Percentiles rank a stretch among this genome's conserved stretches.
Conservation (phyloP, 2,329 filamentous ascomycete genomes). For the Xylariaceae sp. region DNA sequence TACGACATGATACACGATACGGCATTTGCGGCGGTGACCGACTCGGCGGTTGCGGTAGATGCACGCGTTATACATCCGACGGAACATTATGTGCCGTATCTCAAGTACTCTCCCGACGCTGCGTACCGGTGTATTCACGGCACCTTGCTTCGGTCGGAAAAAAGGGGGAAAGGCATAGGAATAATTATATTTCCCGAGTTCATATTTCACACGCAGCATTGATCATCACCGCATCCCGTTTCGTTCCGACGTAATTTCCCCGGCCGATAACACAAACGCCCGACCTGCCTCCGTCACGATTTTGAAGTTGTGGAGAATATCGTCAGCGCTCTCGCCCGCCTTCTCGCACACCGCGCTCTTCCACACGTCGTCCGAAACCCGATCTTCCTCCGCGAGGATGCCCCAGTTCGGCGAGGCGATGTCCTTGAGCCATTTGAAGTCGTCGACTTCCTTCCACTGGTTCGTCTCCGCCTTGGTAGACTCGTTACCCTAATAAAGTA, state of each 20-base stretch:
- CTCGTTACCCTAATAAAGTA: slow-evolving; percentile 20
- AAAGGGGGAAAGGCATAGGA: not conserved
- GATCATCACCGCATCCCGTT: not conserved
- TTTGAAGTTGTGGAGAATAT: slow-evolving; percentile 51
- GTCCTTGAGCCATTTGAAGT: slow-evolving; percentile 94
- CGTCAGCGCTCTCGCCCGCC: slow-evolving; percentile 57
- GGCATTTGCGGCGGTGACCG: not conserved
- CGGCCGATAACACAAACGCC: not conserved
- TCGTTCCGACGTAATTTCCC: not conserved
- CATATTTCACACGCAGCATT: not conserved
- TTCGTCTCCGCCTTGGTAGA: slow-evolving; percentile 46
- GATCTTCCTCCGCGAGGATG: slow-evolving; percentile 57
- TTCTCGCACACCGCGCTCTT: slow-evolving; percentile 61
- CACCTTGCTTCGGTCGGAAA: not conserved
- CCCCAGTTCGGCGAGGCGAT: slow-evolving; percentile 87
- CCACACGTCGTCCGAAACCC: slow-evolving; percentile 64
- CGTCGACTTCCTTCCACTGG: slow-evolving; percentile 86
- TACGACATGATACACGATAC: too few relatives aligned
- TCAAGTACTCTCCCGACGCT: not conserved
- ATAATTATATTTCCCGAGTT: not conserved
- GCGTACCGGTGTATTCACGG: not conserved
- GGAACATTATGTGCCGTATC: not conserved
- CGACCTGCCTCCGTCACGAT: not conserved
- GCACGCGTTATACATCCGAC: not conserved
- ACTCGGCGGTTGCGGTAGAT: not conserved